Base-by-base conservation (phyloP, 2,329 filamentous ascomycete species). In the Aciculosporium take region DNA sequence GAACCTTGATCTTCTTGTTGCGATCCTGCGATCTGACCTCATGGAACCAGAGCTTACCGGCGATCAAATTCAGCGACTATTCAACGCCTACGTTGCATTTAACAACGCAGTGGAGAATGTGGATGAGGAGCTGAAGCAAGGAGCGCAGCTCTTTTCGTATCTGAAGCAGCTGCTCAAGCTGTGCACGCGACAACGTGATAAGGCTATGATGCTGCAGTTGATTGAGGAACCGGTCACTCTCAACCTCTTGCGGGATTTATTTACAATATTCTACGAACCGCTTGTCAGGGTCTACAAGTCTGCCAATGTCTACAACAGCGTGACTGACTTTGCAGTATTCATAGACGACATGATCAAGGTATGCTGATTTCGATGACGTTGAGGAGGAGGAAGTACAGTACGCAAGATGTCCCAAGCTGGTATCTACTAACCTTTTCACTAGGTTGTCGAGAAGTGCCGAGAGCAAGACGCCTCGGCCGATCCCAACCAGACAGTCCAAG, bases 221-320 rank as follows among this genome's bases (percentile, higher is more conserved):
- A 91, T 98, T 40, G 88, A 96, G 62, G 89, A 98, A 65, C 86
- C 91, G 0, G 88, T 89, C n/a, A 96, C 91, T 0, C 70, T 98
- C n/a, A 83, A 93, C 56, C 72, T 98, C 23, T 91, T 98, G 72
- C 79, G 87, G 37, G 91, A 98, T 55, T 72, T 98, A 20, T 96
- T 98, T 60, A 94, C 87, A 27, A 96, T 98, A 57, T 98, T 98
- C 66, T 98, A 98, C 63, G 91, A 98, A 58, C 91, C 91, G 0
- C 77, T 98, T 18, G 86, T 98, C 13, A 76, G 91, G 37, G 91
- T 98, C 0, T 98, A 98, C 71, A 98, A 96, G 64, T 94, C 88
- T 17, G 91, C 91, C 49, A 98, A 96, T 53, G 89, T 98, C 21
- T 96, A 96, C 69, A 91, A 79, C 67, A 93, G 84, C 56, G 89